A percentile compares a stretch with the other conserved stretches of the same genome.
Conservation (phyloP, 2,329 filamentous ascomycete genomes). For the Sarocladium kiliense region DNA sequence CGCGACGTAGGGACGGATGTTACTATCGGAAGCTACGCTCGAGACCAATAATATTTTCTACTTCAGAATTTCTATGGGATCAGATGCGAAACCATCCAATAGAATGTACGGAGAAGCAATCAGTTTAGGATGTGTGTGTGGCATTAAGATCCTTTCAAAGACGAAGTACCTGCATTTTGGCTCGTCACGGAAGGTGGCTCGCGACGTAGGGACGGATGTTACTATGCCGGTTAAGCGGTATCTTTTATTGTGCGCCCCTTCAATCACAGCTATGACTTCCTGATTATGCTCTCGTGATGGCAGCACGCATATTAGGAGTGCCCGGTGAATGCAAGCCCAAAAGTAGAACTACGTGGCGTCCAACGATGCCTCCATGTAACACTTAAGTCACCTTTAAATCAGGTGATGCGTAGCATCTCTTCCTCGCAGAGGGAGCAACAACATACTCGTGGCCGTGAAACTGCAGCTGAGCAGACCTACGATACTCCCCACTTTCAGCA, state of each 20-base stretch:
- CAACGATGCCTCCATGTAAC: neutral
- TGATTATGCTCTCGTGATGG: neutral
- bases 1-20: too few relatives aligned
- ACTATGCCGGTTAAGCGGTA: neutral
- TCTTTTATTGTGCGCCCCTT: neutral
- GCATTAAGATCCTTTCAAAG: too few relatives aligned
- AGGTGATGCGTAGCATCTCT: constrained; percentile 25
- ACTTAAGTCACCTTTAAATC: constrained; percentile 20
- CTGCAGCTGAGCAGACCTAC: constrained; percentile 22
- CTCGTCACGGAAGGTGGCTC: too few relatives aligned
- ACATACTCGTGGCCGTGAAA: constrained; percentile 15
- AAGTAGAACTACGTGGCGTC: neutral
- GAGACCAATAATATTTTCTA: too few relatives aligned
- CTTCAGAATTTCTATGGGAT: too few relatives aligned
- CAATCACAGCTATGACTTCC: neutral
- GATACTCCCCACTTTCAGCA: constrained; percentile 27
- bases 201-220: too few relatives aligned
- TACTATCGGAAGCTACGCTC: too few relatives aligned
- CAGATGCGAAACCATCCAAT: too few relatives aligned
- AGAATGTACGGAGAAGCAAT: too few relatives aligned
- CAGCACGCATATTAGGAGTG: too few relatives aligned
- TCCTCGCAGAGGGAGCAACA: constrained; percentile 22
- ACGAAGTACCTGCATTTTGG: too few relatives aligned
- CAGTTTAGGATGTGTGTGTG: too few relatives aligned
- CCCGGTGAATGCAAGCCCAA: neutral